These are phyloP conservation scores for Brassica hybrid DNA, from an alignment of 441 rosid genomes.

Conservation along the genomic window DNA sequence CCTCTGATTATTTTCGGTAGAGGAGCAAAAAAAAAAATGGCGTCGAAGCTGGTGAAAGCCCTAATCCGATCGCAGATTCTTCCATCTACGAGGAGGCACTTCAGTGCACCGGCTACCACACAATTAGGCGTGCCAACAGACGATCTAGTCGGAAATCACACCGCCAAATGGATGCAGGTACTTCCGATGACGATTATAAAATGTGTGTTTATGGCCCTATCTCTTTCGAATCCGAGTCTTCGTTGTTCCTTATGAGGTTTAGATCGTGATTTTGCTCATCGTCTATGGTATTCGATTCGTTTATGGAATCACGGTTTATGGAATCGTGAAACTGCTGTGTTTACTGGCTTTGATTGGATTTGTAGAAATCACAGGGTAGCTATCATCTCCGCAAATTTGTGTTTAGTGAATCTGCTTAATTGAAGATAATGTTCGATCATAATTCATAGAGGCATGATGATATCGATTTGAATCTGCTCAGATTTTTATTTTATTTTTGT, in stretches of 20 bases:
- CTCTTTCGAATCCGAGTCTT: neutral
- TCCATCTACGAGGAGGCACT: slow-evolving; percentile 52
- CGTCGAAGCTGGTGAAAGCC: slow-evolving; percentile 63
- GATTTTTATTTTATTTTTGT: neutral
- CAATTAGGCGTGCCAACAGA: slow-evolving; percentile 52
- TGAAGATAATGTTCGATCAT: too few relatives aligned
- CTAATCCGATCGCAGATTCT: slow-evolving; percentile 58
- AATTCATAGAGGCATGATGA: neutral
- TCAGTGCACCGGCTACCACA: slow-evolving; percentile 52
- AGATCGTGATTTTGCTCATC: slow-evolving; percentile 16
- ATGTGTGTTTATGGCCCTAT: neutral
- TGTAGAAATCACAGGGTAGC: slow-evolving; percentile 3
- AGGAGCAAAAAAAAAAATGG: slow-evolving; percentile 46
- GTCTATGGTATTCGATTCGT: neutral
- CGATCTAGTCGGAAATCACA: slow-evolving; percentile 54
- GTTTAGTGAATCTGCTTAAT: neutral
- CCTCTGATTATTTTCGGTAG: neutral
- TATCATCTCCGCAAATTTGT: neutral
- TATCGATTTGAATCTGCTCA: slow-evolving; percentile 4
- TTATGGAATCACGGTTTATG: neutral
- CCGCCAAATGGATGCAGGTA: slow-evolving; percentile 99
- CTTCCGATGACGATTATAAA: neutral
- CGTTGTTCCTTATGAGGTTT: neutral
- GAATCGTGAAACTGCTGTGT: neutral
- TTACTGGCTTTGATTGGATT: neutral